Evolutionary conservation across 805 yeast genomes (phyloP).

Genomic region (Candida golubevii): DNA sequence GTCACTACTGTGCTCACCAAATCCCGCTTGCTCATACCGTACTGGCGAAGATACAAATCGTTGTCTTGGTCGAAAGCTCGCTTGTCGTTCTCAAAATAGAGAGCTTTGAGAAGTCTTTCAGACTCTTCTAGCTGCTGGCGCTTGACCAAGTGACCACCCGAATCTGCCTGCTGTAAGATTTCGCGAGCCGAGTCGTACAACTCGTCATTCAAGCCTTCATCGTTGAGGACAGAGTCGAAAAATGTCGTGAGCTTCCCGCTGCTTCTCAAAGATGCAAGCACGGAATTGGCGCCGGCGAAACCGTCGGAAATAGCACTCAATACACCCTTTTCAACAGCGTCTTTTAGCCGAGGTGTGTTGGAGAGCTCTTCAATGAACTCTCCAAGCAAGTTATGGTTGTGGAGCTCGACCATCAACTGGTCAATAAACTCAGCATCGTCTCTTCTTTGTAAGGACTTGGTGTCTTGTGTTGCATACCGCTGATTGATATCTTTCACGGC

Average conservation of each 20-base stretch:
- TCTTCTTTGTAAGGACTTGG: constrained; percentile 11
- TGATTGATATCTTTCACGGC: constrained; percentile 11
- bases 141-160: constrained; percentile 4
- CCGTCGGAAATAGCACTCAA: constrained; percentile 14
- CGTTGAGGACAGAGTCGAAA: constrained; percentile 16
- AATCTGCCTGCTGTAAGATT: constrained; percentile 2
- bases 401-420: constrained; percentile 16
- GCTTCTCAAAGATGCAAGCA: constrained; percentile 13
- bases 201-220: constrained; percentile 16
- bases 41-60: constrained; percentile 5
- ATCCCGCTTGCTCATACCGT: constrained; percentile 16
- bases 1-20: constrained; percentile 15
- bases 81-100: constrained; percentile 10
- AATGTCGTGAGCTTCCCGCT: constrained; percentile 13
- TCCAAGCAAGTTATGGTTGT: constrained; percentile 13
- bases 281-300: constrained; percentile 13
- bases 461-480: constrained; percentile 9
- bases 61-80: constrained; percentile 12
- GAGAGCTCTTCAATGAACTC: constrained; percentile 18
- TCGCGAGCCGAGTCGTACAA: constrained; percentile 9
- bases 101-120: constrained; percentile 10
- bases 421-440: constrained; percentile 16
- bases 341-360: constrained; percentile 14
- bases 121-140: constrained; percentile 10
- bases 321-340: constrained; percentile 14